Percentiles rank a stretch among this genome's conserved stretches.
These are phyloP conservation scores for Penicillium frequentans DNA, from an alignment of 2,329 filamentous ascomycete species.

Conservation along the genomic window DNA sequence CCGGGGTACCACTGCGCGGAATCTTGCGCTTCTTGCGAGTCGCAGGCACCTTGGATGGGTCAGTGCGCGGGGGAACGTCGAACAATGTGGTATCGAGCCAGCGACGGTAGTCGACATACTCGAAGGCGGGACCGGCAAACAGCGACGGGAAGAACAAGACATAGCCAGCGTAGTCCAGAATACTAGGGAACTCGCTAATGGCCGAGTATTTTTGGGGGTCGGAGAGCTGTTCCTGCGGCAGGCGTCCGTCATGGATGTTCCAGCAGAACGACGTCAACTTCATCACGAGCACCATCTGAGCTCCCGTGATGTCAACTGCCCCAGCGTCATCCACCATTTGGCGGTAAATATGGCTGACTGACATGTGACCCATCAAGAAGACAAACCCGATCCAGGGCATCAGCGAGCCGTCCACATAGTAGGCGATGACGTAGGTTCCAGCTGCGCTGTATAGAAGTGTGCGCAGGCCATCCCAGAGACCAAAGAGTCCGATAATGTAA, in stretches of 20 bases:
- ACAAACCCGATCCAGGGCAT: slow-evolving; percentile 98
- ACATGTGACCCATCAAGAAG: slow-evolving; percentile 95
- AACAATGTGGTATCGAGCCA: slow-evolving; percentile 98
- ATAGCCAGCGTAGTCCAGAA: slow-evolving; percentile 84
- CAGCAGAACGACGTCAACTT: slow-evolving; percentile 96
- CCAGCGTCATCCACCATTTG: slow-evolving; percentile 68
- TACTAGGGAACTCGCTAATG: slow-evolving; percentile 68
- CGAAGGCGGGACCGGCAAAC: slow-evolving; percentile 87
- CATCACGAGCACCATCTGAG: slow-evolving; percentile 98
- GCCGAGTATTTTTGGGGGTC: slow-evolving; percentile 83
- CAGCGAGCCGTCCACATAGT: slow-evolving; percentile 79
- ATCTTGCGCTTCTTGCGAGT: slow-evolving; percentile 91
- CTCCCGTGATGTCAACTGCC: slow-evolving; percentile 81
- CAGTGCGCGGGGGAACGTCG: slow-evolving; percentile 75
- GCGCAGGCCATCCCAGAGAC: slow-evolving; percentile 80
- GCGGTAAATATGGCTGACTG: slow-evolving; percentile 80
- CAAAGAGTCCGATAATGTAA: slow-evolving; percentile 90
- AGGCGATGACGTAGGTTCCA: slow-evolving; percentile 79
- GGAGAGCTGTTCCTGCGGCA: slow-evolving; percentile 76
- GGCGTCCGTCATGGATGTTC: slow-evolving; percentile 91
- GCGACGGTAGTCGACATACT: slow-evolving; percentile 86
- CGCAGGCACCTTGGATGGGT: slow-evolving; percentile 79
- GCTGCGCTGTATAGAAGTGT: slow-evolving; percentile 78
- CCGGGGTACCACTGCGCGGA: slow-evolving; percentile 84
- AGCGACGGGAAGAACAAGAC: slow-evolving; percentile 94